Conservation (phyloP, 805 yeast genomes). For the Sugiyamaella qingdaonensis region DNA sequence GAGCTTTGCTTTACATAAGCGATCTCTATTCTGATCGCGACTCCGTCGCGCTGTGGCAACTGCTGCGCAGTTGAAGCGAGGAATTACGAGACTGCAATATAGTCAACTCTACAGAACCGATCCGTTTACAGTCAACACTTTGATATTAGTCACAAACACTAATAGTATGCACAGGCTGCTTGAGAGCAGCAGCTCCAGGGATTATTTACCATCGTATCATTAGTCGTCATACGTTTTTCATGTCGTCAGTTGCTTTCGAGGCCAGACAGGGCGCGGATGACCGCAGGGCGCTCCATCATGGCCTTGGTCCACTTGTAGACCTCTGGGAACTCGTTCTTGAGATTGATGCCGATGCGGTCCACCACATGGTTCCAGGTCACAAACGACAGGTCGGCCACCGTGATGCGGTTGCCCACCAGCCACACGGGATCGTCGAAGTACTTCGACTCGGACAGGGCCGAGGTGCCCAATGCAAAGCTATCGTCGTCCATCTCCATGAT, state of each 20-base stretch:
- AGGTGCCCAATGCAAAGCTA: conserved; percentile 80
- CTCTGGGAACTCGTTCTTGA: conserved; percentile 78
- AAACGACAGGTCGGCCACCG: conserved; percentile 85
- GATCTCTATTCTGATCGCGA: no score
- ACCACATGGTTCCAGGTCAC: conserved; percentile 98
- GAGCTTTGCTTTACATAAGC: no score
- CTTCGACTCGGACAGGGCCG: conserved; percentile 78
- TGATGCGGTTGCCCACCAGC: conserved; percentile 80
- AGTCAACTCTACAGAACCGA: no score
- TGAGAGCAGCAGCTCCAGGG: no score
- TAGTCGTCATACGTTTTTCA: neutral
- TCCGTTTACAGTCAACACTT: no score
- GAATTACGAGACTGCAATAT: no score
- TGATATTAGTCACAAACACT: no score
- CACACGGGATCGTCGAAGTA: conserved; percentile 92
- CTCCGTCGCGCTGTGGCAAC: no score
- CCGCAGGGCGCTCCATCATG: conserved; percentile 95
- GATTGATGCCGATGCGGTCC: conserved; percentile 83
- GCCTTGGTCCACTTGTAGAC: conserved; percentile 93
- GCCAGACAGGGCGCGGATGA: conserved; percentile 77
- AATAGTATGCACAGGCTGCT: no score
- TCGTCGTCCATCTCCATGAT: conserved; percentile 90
- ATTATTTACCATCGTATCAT: neutral
- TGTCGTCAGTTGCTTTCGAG: conserved; percentile 31
- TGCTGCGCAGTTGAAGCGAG: no score